These are phyloP conservation scores for Thecaphora thlaspeos DNA, from an alignment of 1,284 basidiomycete genomes.

Conservation along the genomic window DNA sequence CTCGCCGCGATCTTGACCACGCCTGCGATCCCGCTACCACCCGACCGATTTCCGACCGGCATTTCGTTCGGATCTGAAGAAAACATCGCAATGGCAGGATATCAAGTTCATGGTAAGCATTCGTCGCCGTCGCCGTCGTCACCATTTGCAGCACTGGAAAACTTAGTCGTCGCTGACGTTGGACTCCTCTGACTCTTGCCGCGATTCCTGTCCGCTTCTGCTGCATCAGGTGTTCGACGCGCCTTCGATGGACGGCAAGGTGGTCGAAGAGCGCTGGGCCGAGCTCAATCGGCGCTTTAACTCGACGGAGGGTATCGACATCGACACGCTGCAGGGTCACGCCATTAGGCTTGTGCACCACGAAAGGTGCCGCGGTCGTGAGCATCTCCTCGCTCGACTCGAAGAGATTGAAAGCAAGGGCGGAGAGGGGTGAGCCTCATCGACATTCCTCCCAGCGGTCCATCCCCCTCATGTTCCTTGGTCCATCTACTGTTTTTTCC, in stretches of 20 bases:
- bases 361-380: constrained; percentile 61
- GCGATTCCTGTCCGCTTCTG: background rate
- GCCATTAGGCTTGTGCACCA: constrained; percentile 65
- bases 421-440: constrained; percentile 63
- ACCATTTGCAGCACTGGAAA: background rate
- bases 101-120: constrained; percentile 66
- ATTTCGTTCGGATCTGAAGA: constrained; percentile 66
- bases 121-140: no score
- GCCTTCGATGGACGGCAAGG: constrained; percentile 63
- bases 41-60: constrained; percentile 33
- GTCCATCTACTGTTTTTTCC: no score
- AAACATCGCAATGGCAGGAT: constrained; percentile 65
- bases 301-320: constrained; percentile 46
- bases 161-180: background rate
- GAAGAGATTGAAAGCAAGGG: constrained; percentile 65
- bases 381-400: constrained; percentile 65
- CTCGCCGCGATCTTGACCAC: background rate
- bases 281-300: constrained; percentile 63
- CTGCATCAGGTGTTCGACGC: constrained; percentile 66
- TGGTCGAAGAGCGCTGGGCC: constrained; percentile 66
- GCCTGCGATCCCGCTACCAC: background rate
- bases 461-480: no score
- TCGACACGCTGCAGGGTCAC: constrained; percentile 37
- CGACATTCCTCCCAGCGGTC: no score
- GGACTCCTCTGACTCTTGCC: background rate